Conservation (phyloP, 176 grass and related monocot genomes). For the Secale cereale region DNA sequence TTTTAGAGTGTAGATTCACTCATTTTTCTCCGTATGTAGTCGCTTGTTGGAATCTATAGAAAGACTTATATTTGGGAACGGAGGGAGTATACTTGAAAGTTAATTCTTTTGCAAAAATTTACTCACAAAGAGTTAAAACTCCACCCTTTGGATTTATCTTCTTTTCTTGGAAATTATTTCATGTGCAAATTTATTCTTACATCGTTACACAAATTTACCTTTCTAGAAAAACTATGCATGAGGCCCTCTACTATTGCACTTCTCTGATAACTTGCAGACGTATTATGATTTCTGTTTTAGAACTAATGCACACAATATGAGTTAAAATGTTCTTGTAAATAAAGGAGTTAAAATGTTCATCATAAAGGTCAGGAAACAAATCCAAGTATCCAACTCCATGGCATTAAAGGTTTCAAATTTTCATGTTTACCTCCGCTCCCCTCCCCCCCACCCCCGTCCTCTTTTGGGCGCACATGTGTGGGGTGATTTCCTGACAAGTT, state of each 20-base stretch:
- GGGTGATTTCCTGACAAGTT: not conserved
- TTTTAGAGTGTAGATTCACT: no score
- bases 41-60: no score
- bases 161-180: not conserved
- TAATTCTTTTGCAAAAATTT: not conserved
- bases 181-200: not conserved
- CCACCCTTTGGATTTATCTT: not conserved
- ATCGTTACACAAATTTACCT: no score
- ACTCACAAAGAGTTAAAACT: not conserved
- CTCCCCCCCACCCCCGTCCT: not conserved
- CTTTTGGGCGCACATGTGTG: not conserved
- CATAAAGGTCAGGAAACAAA: not conserved
- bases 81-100: not conserved
- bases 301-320: not conserved
- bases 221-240: not conserved
- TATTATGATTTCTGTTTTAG: not conserved
- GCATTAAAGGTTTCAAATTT: slow-evolving; percentile 1
- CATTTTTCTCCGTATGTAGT: no score
- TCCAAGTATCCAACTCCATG: not conserved
- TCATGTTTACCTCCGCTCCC: not conserved
- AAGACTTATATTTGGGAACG: no score
- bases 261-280: not conserved
- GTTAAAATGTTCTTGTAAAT: not conserved
- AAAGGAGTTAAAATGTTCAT: not conserved
- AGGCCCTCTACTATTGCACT: not conserved